phyloP scores from a whole-genome alignment of 2,329 filamentous ascomycete genomes.

The Aspergillus clavatus region DNA sequence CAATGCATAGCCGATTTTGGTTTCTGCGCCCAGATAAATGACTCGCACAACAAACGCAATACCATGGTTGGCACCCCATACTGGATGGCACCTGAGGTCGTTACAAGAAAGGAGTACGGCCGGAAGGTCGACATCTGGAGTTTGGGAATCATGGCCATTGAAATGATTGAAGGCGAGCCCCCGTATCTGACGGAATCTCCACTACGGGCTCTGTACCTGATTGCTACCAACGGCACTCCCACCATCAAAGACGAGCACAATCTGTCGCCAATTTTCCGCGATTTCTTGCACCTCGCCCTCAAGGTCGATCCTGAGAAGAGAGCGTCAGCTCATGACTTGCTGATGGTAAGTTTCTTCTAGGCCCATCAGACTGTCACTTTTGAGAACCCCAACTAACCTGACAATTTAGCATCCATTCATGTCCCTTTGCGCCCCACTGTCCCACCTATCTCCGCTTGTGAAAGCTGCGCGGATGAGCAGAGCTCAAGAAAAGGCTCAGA shows the following conservation, averaged over 20 bases:
- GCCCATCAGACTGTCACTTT: background rate
- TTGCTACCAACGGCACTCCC: constrained; percentile 94
- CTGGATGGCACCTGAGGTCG: constrained; percentile 99
- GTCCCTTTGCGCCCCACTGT: constrained; percentile 67
- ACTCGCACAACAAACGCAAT: constrained; percentile 92
- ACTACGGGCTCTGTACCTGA: constrained; percentile 85
- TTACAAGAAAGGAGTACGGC: constrained; percentile 95
- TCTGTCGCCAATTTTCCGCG: constrained; percentile 74
- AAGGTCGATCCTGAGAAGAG: constrained; percentile 97
- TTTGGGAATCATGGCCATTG: constrained; percentile 97
- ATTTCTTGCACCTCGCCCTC: constrained; percentile 87
- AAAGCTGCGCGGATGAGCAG: constrained; percentile 78
- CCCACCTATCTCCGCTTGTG: constrained; percentile 79
- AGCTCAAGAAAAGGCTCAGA: constrained; percentile 75
- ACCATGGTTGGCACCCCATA: constrained; percentile 99
- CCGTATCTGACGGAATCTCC: constrained; percentile 95
- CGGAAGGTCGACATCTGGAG: constrained; percentile 99
- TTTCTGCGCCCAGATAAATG: constrained; percentile 97
- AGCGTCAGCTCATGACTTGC: constrained; percentile 86
- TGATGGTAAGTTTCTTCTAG: constrained; percentile 64
- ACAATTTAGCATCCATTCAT: constrained; percentile 68
- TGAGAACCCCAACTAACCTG: constrained; percentile 13
- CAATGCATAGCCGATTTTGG: constrained; percentile 76
- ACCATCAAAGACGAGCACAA: constrained; percentile 89
- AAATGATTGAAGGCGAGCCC: constrained; percentile 99